Percentiles rank a stretch among this genome's conserved stretches.
Conservation (phyloP, 2,329 filamentous ascomycete species). For the Xylaria sp. region DNA sequence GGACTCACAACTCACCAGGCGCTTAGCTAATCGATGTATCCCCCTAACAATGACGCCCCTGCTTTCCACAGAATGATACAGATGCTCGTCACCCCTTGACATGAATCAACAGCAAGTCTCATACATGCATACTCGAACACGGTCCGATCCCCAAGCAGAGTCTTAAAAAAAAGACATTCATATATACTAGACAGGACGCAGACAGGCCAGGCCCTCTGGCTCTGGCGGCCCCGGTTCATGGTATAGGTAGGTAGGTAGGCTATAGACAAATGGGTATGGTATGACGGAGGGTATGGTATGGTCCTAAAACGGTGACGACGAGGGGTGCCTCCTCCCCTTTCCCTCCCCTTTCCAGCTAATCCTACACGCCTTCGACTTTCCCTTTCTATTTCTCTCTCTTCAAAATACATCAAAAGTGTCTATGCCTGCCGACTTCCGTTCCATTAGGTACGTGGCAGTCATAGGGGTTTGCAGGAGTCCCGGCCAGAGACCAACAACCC, state of each 20-base stretch:
- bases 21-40: no score
- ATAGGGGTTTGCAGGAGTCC: no score
- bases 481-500: no score
- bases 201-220: not conserved
- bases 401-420: conserved; percentile 11
- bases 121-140: no score
- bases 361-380: no score
- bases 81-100: no score
- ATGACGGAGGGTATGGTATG: not conserved
- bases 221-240: not conserved
- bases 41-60: no score
- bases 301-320: not conserved
- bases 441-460: no score
- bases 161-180: not conserved
- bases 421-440: conserved; percentile 1
- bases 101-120: no score
- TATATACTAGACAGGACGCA: not conserved
- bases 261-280: not conserved
- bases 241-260: not conserved
- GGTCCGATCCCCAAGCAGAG: no score
- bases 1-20: no score
- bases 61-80: no score
- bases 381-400: not conserved
- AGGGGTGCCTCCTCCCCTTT: not conserved
- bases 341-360: not conserved